Percentiles rank a stretch among this genome's conserved stretches.
phyloP scores from a whole-genome alignment of 768 basidiomycete genomes.

The Omphalotus guepiniiformis region DNA sequence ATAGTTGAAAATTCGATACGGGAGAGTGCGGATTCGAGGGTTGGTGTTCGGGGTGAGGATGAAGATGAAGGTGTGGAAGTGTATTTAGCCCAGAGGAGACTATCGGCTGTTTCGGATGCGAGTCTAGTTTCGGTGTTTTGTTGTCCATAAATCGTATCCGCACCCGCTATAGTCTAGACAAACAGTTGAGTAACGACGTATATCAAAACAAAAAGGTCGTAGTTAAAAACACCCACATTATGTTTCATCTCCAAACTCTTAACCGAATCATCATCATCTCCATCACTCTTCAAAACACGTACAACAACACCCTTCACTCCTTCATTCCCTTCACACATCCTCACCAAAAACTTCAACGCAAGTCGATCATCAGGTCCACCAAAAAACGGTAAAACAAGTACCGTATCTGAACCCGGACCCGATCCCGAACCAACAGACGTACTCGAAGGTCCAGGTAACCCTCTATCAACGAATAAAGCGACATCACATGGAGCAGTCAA shows the following conservation, averaged over 20 bases:
- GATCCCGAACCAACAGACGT: conserved; percentile 15
- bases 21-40: conserved; percentile 41
- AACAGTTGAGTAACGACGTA: conserved; percentile 3
- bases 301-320: conserved; percentile 71
- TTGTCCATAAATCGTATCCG: conserved; percentile 72
- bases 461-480: conserved; percentile 82
- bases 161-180: conserved; percentile 41
- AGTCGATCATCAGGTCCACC: conserved; percentile 93
- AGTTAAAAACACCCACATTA: conserved; percentile 25
- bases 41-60: conserved; percentile 21
- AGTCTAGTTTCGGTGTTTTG: conserved; percentile 61
- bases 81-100: conserved; percentile 68
- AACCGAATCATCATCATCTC: conserved; percentile 27
- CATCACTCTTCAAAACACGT: conserved; percentile 45
- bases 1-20: conserved; percentile 60
- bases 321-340: conserved; percentile 57
- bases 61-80: conserved; percentile 32
- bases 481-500: conserved; percentile 68
- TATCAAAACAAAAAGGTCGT: not conserved
- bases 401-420: conserved; percentile 50
- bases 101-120: conserved; percentile 80
- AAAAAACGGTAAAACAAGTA: conserved; percentile 73
- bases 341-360: conserved; percentile 76
- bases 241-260: conserved; percentile 24
- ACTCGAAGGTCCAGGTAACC: no score